A percentile compares a stretch with the other conserved stretches of the same genome.
These are phyloP conservation scores for Hanseniaspora occidentalis DNA, from an alignment of 805 yeast species.

Conservation along the genomic window DNA sequence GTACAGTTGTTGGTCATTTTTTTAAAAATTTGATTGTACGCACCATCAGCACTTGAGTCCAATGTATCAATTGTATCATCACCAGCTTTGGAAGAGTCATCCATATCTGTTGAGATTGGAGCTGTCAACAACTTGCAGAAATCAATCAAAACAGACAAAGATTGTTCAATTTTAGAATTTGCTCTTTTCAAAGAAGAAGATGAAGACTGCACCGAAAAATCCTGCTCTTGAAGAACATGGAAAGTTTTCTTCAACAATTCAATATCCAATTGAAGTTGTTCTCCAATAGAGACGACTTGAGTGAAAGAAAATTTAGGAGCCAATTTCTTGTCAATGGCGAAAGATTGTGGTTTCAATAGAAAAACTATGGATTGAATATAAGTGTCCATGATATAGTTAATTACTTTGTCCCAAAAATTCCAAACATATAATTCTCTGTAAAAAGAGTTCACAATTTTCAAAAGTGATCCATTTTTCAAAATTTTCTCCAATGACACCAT, in stretches of 20 bases:
- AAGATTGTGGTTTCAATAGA: conserved; percentile 39
- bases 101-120: conserved; percentile 21
- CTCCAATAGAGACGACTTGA: conserved; percentile 38
- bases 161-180: conserved; percentile 16
- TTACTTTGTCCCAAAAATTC: conserved; percentile 61
- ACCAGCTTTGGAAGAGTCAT: not conserved
- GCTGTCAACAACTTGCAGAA: conserved; percentile 19
- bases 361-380: conserved; percentile 45
- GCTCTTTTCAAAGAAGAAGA: conserved; percentile 13
- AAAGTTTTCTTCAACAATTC: conserved; percentile 49
- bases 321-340: conserved; percentile 1
- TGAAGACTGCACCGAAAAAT: conserved; percentile 11
- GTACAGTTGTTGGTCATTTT: conserved; percentile 14
- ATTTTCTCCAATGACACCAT: conserved; percentile 42
- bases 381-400: conserved; percentile 48
- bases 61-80: not conserved
- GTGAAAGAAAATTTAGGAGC: conserved; percentile 12
- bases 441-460: conserved; percentile 26
- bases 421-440: conserved; percentile 61
- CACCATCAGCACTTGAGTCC: conserved; percentile 6
- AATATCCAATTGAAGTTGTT: conserved; percentile 68
- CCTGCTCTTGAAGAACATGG: conserved; percentile 12
- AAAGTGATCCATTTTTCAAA: conserved; percentile 38
- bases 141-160: conserved; percentile 11
- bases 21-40: conserved; percentile 27